Evolutionary conservation across 192 early-diverging fungal species (phyloP).

Genomic region (Backusella parvicylindrica): DNA sequence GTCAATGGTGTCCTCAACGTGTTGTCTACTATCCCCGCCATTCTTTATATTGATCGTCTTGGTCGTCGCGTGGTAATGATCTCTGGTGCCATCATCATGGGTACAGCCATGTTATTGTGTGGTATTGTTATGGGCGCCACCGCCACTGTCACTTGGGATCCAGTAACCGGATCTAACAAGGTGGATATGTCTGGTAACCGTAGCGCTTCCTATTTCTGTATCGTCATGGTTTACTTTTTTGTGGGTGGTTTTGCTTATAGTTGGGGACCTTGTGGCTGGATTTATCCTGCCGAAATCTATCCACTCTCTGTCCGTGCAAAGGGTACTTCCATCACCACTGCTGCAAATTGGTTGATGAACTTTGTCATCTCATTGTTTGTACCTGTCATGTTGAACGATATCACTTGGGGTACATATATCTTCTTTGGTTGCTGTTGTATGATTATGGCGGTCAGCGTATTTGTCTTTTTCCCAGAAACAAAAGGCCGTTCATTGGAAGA

Average conservation of each 20-base stretch:
- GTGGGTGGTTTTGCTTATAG: constrained; percentile 69
- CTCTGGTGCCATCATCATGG: constrained; percentile 67
- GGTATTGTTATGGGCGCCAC: constrained; percentile 39
- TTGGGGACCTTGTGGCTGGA: constrained; percentile 92
- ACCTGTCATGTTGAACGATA: constrained; percentile 66
- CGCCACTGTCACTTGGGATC: constrained; percentile 33
- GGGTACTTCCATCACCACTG: constrained; percentile 76
- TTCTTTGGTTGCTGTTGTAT: constrained; percentile 69
- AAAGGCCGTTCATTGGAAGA: constrained; percentile 84
- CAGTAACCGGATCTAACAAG: constrained; percentile 2
- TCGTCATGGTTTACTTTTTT: constrained; percentile 60
- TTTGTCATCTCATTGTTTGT: constrained; percentile 68
- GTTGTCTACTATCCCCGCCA: constrained; percentile 80
- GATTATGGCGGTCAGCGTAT: constrained; percentile 51
- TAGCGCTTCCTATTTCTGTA: constrained; percentile 26
- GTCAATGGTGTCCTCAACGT: constrained; percentile 68
- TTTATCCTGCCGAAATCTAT: constrained; percentile 89
- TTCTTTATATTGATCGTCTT: constrained; percentile 73
- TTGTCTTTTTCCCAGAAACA: constrained; percentile 79
- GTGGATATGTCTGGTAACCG: constrained; percentile 23
- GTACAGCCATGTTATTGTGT: constrained; percentile 28
- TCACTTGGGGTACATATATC: constrained; percentile 62
- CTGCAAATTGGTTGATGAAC: constrained; percentile 88
- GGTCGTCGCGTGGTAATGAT: constrained; percentile 77
- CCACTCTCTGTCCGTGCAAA: constrained; percentile 85